Conservation (phyloP, 495 filamentous ascomycete species). For the Penicillium coprophilum region DNA sequence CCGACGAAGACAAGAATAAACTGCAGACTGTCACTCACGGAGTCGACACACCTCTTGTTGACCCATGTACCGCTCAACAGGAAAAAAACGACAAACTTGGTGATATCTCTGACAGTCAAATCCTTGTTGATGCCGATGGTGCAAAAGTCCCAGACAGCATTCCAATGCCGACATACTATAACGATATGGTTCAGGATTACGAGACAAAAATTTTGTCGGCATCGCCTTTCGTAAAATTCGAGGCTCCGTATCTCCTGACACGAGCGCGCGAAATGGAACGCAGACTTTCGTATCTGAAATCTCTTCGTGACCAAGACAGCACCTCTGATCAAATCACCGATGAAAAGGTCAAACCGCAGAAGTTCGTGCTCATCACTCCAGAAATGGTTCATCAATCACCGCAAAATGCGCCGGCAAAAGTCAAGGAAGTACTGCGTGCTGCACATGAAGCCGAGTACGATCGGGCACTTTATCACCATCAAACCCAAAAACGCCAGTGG, state of each 20-base stretch:
- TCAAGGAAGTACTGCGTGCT: slow-evolving; percentile 89
- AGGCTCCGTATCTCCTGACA: slow-evolving; percentile 89
- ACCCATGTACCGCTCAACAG: slow-evolving; percentile 12
- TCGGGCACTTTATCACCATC: slow-evolving; percentile 88
- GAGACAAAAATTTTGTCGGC: slow-evolving; percentile 91
- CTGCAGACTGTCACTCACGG: neutral
- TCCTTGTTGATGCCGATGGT: slow-evolving; percentile 38
- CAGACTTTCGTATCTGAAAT: slow-evolving; percentile 73
- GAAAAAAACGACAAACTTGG: slow-evolving; percentile 19
- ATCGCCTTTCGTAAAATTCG: slow-evolving; percentile 94
- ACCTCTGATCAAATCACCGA: slow-evolving; percentile 50
- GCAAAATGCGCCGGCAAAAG: slow-evolving; percentile 72
- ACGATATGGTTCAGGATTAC: slow-evolving; percentile 90
- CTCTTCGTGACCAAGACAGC: slow-evolving; percentile 74
- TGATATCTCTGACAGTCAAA: slow-evolving; percentile 21
- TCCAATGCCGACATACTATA: slow-evolving; percentile 88
- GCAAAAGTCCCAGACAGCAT: slow-evolving; percentile 75
- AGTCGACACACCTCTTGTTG: neutral
- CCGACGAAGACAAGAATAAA: slow-evolving; percentile 12
- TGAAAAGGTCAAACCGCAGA: slow-evolving; percentile 62
- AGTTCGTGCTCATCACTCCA: slow-evolving; percentile 86
- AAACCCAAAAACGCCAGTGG: slow-evolving; percentile 93
- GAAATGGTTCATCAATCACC: slow-evolving; percentile 88
- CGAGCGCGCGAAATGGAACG: slow-evolving; percentile 87
- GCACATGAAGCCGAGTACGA: slow-evolving; percentile 97